A percentile compares a stretch with the other conserved stretches of the same genome.
These are phyloP conservation scores for Gracilaria caudata DNA, from an alignment of 23 red algal genomes.

Conservation along the genomic window DNA sequence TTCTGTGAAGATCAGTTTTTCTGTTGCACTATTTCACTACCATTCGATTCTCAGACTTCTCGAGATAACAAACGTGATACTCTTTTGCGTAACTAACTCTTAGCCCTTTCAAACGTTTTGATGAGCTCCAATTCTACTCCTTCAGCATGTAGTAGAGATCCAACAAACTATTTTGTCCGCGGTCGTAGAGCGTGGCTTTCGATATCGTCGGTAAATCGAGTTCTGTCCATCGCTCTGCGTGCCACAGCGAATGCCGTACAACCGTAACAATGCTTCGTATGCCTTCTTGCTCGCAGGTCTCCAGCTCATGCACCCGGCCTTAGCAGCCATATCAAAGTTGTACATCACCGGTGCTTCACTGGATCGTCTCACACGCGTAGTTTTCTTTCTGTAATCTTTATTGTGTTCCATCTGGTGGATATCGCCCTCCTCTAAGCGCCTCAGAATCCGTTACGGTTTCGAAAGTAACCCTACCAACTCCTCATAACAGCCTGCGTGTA, in stretches of 20 bases:
- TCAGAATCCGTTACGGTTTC: background rate
- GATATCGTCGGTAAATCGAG: background rate
- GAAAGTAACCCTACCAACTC: background rate
- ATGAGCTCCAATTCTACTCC: background rate
- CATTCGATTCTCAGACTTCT: too few species aligned
- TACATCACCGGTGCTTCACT: too few species aligned
- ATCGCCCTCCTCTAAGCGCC: background rate
- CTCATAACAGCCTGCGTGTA: background rate
- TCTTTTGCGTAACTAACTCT: background rate
- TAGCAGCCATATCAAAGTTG: background rate
- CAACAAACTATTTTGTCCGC: background rate
- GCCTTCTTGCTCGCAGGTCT: background rate
- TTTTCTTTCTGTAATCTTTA: too few species aligned
- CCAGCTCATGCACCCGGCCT: background rate
- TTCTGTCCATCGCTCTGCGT: constrained; percentile 5
- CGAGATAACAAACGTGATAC: background rate
- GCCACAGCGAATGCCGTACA: background rate
- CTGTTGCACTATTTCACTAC: too few species aligned
- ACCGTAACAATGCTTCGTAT: too few species aligned
- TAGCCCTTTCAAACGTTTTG: background rate
- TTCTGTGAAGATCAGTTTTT: too few species aligned
- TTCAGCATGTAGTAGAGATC: background rate
- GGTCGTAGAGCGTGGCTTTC: background rate
- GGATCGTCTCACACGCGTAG: too few species aligned
- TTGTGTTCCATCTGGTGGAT: background rate